Evolutionary conservation across 73 alveolate species (phyloP), one percentile per base, ranked within the genome.

Genomic region (Paramecium octaurelia): DNA sequence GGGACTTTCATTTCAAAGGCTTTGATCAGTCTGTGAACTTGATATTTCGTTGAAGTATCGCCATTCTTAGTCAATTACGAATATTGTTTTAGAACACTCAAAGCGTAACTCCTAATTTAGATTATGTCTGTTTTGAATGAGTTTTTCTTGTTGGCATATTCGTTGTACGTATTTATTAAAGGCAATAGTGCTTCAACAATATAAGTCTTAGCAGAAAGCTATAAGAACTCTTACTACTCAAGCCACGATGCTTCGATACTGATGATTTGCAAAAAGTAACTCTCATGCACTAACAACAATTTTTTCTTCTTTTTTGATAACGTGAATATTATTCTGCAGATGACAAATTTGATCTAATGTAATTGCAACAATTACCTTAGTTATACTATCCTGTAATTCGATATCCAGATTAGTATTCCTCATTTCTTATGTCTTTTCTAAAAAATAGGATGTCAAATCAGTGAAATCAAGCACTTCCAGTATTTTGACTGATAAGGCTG

Each of bases 401-500:
- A 42, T 8, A 23, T 80, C 91, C 24, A 80, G n/a, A 12, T 43
- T 46, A 20, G 73, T 80, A 35, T 80, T 80, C 27, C 91, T 80
- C 91, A 80, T 80, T 48, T 80, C 91, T 5, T 80, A 23, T 10
- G 73, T 46, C 48, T 80, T 80, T 21, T 80, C 91, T 23, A 80
- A 35, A 9, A 80, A 23, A 80, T 80, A 80, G 3, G 29, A 20
- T 21, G 57, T 24, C 16, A 80, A 23, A 80, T 80, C 73, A 2
- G 43, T 24, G 27, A 80, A 44, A 44, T 80, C 57, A 3, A 80
- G 20, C 6, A 42, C 31, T 44, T 40, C 91, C 1, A 80, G 20
- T 31, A 80, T 21, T 80, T 80, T 80, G 0, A 46, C 75, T 11
- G 43, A 40, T 24, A 80, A 12, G 23, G 46, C 57, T 16, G 75